phyloP scores from a whole-genome alignment of 768 basidiomycete species.

The Serendipita sp. region DNA sequence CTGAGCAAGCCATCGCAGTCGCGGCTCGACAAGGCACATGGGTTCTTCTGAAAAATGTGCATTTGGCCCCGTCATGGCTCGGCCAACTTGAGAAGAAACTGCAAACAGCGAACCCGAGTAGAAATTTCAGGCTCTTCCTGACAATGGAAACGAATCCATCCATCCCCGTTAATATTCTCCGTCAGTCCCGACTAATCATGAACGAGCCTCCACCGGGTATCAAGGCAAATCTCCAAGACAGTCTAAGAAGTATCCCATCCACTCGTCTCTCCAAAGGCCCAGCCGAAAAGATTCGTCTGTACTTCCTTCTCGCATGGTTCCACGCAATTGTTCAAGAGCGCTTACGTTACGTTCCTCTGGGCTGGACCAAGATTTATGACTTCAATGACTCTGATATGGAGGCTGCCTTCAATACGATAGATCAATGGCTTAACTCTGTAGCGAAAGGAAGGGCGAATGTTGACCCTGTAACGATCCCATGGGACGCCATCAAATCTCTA shows the following conservation, averaged over 20 bases:
- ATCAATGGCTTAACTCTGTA: slow-evolving; percentile 66
- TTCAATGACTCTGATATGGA: slow-evolving; percentile 99
- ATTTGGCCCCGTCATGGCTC: slow-evolving; percentile 90
- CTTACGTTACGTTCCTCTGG: slow-evolving; percentile 85
- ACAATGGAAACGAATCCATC: slow-evolving; percentile 95
- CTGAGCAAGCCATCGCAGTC: slow-evolving; percentile 87
- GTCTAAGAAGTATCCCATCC: slow-evolving; percentile 55
- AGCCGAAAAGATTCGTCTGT: slow-evolving; percentile 79
- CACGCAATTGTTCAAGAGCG: slow-evolving; percentile 96
- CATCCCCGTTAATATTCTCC: slow-evolving; percentile 91
- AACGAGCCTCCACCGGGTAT: slow-evolving; percentile 97
- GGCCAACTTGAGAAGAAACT: slow-evolving; percentile 93
- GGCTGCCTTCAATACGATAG: slow-evolving; percentile 82
- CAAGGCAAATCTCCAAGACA: slow-evolving; percentile 90
- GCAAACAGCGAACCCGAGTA: slow-evolving; percentile 78
- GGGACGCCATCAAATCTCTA: slow-evolving; percentile 85
- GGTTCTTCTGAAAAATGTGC: slow-evolving; percentile 96
- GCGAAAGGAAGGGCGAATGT: slow-evolving; percentile 85
- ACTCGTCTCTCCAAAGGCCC: slow-evolving; percentile 71
- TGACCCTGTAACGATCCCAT: slow-evolving; percentile 82
- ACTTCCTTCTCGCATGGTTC: slow-evolving; percentile 98
- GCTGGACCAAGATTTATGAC: slow-evolving; percentile 94
- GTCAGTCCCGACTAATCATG: slow-evolving; percentile 93
- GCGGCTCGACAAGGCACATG: slow-evolving; percentile 89
- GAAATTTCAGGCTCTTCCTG: slow-evolving; percentile 89